A percentile compares a stretch with the other conserved stretches of the same genome.
Conservation (phyloP, 2,329 filamentous ascomycete genomes). For the Hirsutella thompsonii region DNA sequence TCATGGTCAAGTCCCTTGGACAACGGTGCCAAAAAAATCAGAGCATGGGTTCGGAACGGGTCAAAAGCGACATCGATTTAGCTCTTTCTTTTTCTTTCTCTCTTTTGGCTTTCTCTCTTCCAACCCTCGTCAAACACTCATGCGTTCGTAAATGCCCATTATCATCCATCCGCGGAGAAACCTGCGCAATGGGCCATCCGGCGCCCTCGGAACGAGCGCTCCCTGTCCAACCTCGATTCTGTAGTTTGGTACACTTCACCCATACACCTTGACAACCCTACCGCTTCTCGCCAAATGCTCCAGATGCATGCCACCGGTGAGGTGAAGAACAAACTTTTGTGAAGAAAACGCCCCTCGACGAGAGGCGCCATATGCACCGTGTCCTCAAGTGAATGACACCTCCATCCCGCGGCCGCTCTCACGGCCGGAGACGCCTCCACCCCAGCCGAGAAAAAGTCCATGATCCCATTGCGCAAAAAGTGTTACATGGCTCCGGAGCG, state of each 20-base stretch:
- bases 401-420: not conserved
- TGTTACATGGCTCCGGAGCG: conserved; percentile 5
- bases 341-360: not conserved
- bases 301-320: conserved; percentile 1
- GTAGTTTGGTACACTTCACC: not conserved
- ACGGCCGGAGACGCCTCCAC: not conserved
- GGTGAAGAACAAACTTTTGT: not conserved
- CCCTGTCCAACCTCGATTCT: not conserved
- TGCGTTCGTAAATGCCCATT: conserved; percentile 7
- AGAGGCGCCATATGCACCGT: not conserved
- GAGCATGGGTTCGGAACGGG: not conserved
- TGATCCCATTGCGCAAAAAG: not conserved
- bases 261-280: not conserved
- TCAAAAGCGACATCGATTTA: conserved; percentile 3
- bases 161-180: conserved; percentile 4
- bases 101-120: too few species aligned
- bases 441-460: conserved; percentile 2
- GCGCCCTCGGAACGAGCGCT: not conserved
- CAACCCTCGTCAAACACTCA: conserved; percentile 5
- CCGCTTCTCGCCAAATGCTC: not conserved
- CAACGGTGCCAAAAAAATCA: too few species aligned
- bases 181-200: not conserved
- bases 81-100: conserved; percentile 1
- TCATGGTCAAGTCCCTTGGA: too few species aligned
- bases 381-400: not conserved